Evolutionary conservation across 768 basidiomycete genomes (phyloP), one percentile per base, ranked within the genome.

Genomic region (Russula ochroleuca): DNA sequence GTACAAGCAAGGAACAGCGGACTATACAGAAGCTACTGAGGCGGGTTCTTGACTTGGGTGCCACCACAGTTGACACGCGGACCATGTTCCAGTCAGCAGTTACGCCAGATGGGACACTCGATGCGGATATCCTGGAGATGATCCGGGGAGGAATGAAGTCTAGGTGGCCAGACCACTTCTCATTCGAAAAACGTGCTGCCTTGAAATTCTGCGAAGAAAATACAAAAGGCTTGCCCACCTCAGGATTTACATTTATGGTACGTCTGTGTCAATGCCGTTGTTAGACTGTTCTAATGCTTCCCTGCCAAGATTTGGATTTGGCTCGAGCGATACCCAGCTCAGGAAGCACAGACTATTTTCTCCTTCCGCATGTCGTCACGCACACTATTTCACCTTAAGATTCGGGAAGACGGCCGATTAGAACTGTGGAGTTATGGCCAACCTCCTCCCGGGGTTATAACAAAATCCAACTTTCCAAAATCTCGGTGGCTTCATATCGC

Each of bases 131-230:
- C 40, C 72, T 92, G 50, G 90, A 90, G 49, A 73, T 91, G 31
- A 78, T 93, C 58, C 82, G 87, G 8, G 79, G 81, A 51, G 85
- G 83, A 3, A 85, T 90, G 79, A 87, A 83, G 72, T 84, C 85
- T 43, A 80, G 84, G 38, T 93, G 91, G 92, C 84, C 88, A 0
- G 82, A 85, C 61, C 91, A 93, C 70, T 81, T 94, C 64, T 88
- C 84, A 3, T 75, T 92, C 68, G 84, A 85, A 70, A 79, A 80
- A 2, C 72, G 76, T 6, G 81, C 87, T 3, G 75, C 81, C 10
- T 67, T 91, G 7, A 75, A 78, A 4, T 71, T 86, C 37, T 73
- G 74, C 1, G 80, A 84, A 50, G 75, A 78, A n/a, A 75, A 73
- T n/a, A 71, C 73, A 40, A 81, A 79, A 63, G 81, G 82, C 0